These are phyloP conservation scores for Thuja plicata DNA, from an alignment of 83 land plant genomes.

Conservation along the genomic window DNA sequence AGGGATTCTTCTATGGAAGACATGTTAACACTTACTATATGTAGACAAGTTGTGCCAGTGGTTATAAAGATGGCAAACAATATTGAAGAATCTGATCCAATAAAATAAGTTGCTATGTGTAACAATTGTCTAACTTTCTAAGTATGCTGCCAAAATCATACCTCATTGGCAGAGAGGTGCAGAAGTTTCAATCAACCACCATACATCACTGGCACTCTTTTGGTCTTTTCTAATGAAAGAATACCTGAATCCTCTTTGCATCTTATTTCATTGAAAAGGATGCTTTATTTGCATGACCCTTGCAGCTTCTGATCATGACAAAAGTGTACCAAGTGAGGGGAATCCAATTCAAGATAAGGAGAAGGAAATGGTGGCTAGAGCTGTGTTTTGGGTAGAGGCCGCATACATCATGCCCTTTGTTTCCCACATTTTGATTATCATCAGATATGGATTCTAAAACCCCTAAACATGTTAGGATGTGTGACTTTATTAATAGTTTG, in stretches of 20 bases:
- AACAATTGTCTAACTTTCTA: no score
- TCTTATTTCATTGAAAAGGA: neutral
- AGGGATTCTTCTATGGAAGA: no score
- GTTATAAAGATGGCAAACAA: no score
- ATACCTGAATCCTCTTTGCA: neutral
- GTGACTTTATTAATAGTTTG: neutral
- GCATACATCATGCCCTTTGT: neutral
- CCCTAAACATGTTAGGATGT: neutral
- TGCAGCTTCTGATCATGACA: neutral
- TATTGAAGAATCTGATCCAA: no score
- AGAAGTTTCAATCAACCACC: neutral
- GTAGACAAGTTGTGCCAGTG: no score
- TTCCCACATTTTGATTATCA: neutral
- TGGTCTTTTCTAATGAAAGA: neutral
- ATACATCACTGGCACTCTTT: neutral
- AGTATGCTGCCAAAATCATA: no score
- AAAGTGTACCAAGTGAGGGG: neutral
- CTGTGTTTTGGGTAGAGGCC: neutral
- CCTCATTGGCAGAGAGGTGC: neutral
- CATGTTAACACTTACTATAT: no score
- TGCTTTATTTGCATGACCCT: neutral
- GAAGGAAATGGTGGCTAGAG: neutral
- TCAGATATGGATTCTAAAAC: neutral
- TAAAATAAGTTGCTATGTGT: no score
- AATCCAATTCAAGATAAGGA: neutral